phyloP scores from a whole-genome alignment of 176 grass and related monocot genomes.

The Triticum aestivum region DNA sequence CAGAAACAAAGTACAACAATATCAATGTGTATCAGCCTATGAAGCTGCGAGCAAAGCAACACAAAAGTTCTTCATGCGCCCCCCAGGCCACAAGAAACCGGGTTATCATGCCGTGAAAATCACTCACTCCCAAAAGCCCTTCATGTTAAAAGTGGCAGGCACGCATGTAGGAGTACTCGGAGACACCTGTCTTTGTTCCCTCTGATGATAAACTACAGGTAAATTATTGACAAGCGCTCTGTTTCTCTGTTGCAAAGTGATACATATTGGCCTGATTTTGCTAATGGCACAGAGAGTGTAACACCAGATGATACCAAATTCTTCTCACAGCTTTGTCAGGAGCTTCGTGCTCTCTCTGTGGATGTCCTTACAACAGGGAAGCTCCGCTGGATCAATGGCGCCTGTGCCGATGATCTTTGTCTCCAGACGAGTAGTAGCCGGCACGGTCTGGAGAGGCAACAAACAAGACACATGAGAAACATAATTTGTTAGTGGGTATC shows the following conservation, averaged over 20 bases:
- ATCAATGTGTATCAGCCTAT: background rate
- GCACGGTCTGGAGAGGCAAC: constrained; percentile 44
- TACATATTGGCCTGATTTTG: background rate
- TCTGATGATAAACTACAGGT: background rate
- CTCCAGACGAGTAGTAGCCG: constrained; percentile 61
- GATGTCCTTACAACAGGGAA: background rate
- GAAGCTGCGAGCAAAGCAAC: background rate
- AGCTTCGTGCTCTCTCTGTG: background rate
- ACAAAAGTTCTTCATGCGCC: background rate
- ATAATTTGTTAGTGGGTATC: background rate
- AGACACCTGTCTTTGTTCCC: too few species aligned
- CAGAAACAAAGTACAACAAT: background rate
- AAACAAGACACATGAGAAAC: constrained; percentile 22
- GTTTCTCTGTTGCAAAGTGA: background rate
- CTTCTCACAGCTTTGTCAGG: background rate
- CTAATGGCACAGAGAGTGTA: background rate
- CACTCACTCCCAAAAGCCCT: background rate
- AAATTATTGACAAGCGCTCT: background rate
- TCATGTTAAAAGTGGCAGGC: background rate
- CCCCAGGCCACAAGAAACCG: background rate
- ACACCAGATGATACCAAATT: background rate
- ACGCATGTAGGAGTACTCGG: too few species aligned
- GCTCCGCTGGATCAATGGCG: constrained; percentile 34
- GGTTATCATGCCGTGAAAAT: background rate
- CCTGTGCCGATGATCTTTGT: constrained; percentile 67